Base-by-base conservation (phyloP, 208 protist genomes). In the Histomonas meleagridis region DNA sequence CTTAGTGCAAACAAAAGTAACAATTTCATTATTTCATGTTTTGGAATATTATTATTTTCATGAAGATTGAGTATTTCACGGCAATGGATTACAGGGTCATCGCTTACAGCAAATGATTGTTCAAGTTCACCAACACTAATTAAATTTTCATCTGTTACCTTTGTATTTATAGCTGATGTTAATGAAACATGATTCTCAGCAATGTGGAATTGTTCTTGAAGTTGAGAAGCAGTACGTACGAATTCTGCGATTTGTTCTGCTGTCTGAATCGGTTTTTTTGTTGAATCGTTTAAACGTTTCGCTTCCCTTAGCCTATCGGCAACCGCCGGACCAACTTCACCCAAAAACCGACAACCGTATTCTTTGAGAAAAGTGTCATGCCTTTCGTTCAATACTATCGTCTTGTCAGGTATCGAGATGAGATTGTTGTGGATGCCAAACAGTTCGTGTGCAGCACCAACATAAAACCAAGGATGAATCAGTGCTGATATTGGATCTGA, bases 301-400 rank as follows among this genome's bases (percentile, higher is more conserved):
- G 65, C 65, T 5, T 76, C 32, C 16, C 32, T 43, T 35, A 46
- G 35, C 32, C 5, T 38, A 9, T 76, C 14, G 18, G 26, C 32
- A 46, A 76, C 35, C 18, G 65, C 65, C 12, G 65, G 65, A 10
- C 65, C 65, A 43, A 76, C 65, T n/a, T 76, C 65, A 46, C 32
- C 26, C 9, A 76, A 18, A 46, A 76, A 76, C 3, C 7, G 5
- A 18, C 7, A 26, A 43, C 65, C 65, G 18, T 76, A 76, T 76
- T 76, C 65, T 76, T 76, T 23, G 23, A 43, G 12, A 46, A 76
- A 76, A 76, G 65, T 76, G 18, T 76, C 65, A 76, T 76, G 65
- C 43, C 65, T 38, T 43, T 76, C 65, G 43, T 76, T 35, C 7
- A 46, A 46, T 46, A 76, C 65, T n/a, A 65, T 65, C 21, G 26